Base-by-base conservation (phyloP, 2,329 filamentous ascomycete species). In the Capronia epimyces region DNA sequence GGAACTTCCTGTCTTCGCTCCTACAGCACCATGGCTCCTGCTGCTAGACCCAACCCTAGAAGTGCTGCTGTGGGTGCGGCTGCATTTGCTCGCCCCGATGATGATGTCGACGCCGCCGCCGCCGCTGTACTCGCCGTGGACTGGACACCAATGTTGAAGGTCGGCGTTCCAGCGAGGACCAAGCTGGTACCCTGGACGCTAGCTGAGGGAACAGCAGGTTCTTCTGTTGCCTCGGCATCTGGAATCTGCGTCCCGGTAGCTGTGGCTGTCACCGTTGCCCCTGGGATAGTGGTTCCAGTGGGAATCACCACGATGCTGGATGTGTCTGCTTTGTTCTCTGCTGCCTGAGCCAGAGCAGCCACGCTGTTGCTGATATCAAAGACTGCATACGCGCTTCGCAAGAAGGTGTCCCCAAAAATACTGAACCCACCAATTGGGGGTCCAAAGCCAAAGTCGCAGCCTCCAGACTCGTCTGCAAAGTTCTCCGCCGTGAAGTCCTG, bases 371-470 rank as follows among this genome's bases (percentile, higher is more conserved):
- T 78, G 22, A 88, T 71, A 64, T 89, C 84, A 64, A 85, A 89
- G 8, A 89, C 85, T 13, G 87, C 77, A 60, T 89, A 89, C 0
- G 84, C 84, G 31, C 81, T 84, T 43, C 86, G 75, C 49, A 89
- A 70, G 65, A 89, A 89, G 0, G 84, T 86, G 63, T 89, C 86
- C n/a, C 86, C 86, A 16, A 89, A 69, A 2, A 87, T 80, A 36
- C 75, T 74, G 18, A 76, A 75, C 20, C 75, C 72, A 1, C 66
- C 60, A 3, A 74, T 75, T 1, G 81, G 74, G 1, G 82, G 80
- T 2, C 77, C 73, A 54, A 88, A 76, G 46, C 84, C 85, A 60
- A 87, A 85, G 32, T 83, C 71, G 58, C 85, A 88, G 8, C 80
- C 78, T 1, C 71, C 62, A 10, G 67, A 68, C 49, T 78, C 78